A percentile compares a stretch with the other conserved stretches of the same genome.
These are phyloP conservation scores for Schwanniomyces vanrijiae DNA, from an alignment of 805 yeast genomes.

Conservation along the genomic window DNA sequence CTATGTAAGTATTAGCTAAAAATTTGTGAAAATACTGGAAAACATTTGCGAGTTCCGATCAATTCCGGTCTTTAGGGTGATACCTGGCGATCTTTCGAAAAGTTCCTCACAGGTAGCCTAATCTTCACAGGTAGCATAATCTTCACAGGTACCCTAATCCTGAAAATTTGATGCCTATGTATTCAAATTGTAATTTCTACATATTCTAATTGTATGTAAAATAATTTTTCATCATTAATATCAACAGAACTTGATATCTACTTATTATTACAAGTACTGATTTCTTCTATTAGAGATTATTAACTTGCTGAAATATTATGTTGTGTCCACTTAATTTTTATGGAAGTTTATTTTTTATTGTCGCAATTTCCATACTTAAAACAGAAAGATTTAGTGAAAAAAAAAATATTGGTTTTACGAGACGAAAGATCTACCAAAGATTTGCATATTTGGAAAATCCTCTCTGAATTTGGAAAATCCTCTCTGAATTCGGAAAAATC, in stretches of 20 bases:
- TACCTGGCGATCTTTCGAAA: background rate
- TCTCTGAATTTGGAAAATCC: background rate
- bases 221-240: too few relatives aligned
- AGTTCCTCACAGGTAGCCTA: background rate
- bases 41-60: too few relatives aligned
- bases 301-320: too few relatives aligned
- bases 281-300: too few relatives aligned
- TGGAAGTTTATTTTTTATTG: background rate
- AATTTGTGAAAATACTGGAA: too few relatives aligned
- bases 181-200: too few relatives aligned
- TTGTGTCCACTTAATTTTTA: background rate
- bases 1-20: too few relatives aligned
- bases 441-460: background rate
- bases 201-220: too few relatives aligned
- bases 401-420: background rate
- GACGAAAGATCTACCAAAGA: background rate
- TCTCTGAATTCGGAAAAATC: background rate
- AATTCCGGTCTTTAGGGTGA: background rate
- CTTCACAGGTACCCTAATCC: too few relatives aligned
- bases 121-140: too few relatives aligned
- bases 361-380: background rate
- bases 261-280: too few relatives aligned
- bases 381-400: background rate
- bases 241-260: too few relatives aligned
- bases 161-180: background rate